These are phyloP conservation scores for Camelina hispida DNA, from an alignment of 345 rosid genomes.

Conservation along the genomic window DNA sequence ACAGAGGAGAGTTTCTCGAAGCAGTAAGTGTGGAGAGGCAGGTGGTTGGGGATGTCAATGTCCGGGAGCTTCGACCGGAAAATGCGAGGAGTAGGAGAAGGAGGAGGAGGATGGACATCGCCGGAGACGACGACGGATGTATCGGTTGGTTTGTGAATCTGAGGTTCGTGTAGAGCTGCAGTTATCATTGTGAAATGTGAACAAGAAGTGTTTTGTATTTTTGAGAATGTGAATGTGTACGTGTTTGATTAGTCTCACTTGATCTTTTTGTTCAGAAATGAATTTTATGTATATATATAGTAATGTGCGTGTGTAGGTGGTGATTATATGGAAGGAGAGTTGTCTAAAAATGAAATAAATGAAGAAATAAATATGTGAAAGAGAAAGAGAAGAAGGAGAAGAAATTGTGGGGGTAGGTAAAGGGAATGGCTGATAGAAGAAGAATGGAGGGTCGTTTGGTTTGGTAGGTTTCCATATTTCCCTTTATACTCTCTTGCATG, in stretches of 20 bases:
- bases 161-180: conserved; percentile 36
- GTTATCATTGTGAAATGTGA: conserved; percentile 35
- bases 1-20: conserved; percentile 54
- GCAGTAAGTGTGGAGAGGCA: conserved; percentile 79
- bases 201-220: background rate
- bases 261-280: background rate
- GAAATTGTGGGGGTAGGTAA: conserved; percentile 36
- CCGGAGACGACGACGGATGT: conserved; percentile 18
- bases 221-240: background rate
- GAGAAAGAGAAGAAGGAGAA: conserved; percentile 1
- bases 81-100: conserved; percentile 43
- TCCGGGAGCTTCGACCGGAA: conserved; percentile 87
- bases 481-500: conserved; percentile 6
- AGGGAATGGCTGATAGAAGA: conserved; percentile 48
- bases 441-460: conserved; percentile 44
- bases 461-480: conserved; percentile 42
- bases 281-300: conserved; percentile 13
- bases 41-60: conserved; percentile 71
- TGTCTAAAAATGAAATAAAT: background rate
- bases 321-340: background rate
- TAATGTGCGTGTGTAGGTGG: conserved; percentile 29
- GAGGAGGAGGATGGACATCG: conserved; percentile 16
- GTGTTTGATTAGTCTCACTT: background rate
- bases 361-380: conserved; percentile 25
- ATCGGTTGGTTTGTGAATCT: conserved; percentile 40